Evolutionary conservation across 1,139 yeast species (phyloP).

Genomic region (Pichia terricola): DNA sequence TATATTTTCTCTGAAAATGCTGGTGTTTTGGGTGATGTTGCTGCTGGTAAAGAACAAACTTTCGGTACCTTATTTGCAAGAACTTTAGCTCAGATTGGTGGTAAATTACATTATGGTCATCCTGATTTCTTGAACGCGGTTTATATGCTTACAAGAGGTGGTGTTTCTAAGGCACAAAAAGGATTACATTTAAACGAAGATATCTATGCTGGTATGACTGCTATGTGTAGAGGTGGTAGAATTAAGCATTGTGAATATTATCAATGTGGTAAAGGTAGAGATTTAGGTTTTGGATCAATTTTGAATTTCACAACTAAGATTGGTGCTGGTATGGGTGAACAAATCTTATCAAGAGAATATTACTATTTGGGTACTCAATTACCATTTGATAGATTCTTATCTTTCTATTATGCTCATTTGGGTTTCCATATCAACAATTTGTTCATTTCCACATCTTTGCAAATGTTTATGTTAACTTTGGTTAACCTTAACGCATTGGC

Average conservation of each 20-base stretch:
- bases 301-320: slow-evolving; percentile 97
- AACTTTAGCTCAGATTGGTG: slow-evolving; percentile 97
- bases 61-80: slow-evolving; percentile 97
- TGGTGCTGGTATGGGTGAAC: slow-evolving; percentile 99
- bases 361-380: slow-evolving; percentile 95
- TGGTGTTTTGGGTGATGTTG: slow-evolving; percentile 98
- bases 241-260: slow-evolving; percentile 98
- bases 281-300: slow-evolving; percentile 97
- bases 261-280: slow-evolving; percentile 99
- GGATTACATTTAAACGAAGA: slow-evolving; percentile 98
- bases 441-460: slow-evolving; percentile 91
- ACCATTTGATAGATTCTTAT: slow-evolving; percentile 92
- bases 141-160: slow-evolving; percentile 97
- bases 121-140: slow-evolving; percentile 96
- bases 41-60: slow-evolving; percentile 99
- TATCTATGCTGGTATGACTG: slow-evolving; percentile 99
- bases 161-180: slow-evolving; percentile 98
- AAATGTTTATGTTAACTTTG: slow-evolving; percentile 82
- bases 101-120: slow-evolving; percentile 98
- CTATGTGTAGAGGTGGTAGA: slow-evolving; percentile 95
- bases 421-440: slow-evolving; percentile 98
- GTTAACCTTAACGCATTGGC: slow-evolving; percentile 88
- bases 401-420: slow-evolving; percentile 97
- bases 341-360: slow-evolving; percentile 96
- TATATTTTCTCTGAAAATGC: slow-evolving; percentile 98